These are phyloP conservation scores for Yamadazyma diddensiae DNA, from an alignment of 1,139 yeast genomes.

Conservation along the genomic window DNA sequence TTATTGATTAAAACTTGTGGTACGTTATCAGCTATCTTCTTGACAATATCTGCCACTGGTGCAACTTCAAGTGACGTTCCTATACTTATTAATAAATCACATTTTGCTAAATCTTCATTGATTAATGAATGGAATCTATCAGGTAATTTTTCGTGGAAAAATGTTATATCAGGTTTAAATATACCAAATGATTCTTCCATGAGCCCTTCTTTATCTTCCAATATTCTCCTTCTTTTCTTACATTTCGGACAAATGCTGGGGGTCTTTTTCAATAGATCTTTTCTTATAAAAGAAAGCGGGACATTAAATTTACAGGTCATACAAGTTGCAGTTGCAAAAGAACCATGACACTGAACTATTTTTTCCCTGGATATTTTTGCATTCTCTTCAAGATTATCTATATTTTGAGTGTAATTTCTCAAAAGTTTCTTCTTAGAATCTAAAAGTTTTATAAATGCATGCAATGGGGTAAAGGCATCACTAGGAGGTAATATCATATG, in stretches of 20 bases:
- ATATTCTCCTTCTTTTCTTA: conserved; percentile 37
- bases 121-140: conserved; percentile 64
- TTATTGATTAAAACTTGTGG: conserved; percentile 85
- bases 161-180: conserved; percentile 92
- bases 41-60: conserved; percentile 93
- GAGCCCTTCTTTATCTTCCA: conserved; percentile 25
- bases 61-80: conserved; percentile 96
- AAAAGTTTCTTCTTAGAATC: conserved; percentile 77
- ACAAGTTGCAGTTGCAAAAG: conserved; percentile 90
- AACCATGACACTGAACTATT: conserved; percentile 92
- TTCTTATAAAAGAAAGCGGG: conserved; percentile 65
- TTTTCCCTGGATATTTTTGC: conserved; percentile 74
- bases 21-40: conserved; percentile 61
- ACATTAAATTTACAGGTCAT: conserved; percentile 70
- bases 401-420: conserved; percentile 91
- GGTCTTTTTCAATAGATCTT: conserved; percentile 55
- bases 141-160: conserved; percentile 89
- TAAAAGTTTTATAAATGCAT: conserved; percentile 71
- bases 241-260: conserved; percentile 78
- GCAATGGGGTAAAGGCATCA: conserved; percentile 75
- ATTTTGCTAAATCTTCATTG: conserved; percentile 54
- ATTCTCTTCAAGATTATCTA: conserved; percentile 83
- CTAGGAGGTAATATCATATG: conserved; percentile 83
- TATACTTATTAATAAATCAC: conserved; percentile 82
- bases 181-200: conserved; percentile 65